These are phyloP conservation scores for Talaromyces sp. DNA, from an alignment of 2,329 filamentous ascomycete species.

Conservation along the genomic window DNA sequence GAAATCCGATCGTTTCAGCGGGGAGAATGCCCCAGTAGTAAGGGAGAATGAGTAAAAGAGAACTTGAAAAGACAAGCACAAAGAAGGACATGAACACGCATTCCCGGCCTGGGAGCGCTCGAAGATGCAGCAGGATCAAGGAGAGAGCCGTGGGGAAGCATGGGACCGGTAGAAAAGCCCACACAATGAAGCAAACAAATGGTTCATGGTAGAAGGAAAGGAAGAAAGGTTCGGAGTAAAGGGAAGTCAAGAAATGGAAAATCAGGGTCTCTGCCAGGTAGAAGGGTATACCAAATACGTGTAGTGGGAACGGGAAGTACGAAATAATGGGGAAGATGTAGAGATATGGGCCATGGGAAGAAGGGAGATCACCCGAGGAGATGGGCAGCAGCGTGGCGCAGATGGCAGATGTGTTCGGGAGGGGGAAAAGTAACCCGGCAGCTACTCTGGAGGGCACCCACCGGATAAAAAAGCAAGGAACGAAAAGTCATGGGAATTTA, in stretches of 20 bases:
- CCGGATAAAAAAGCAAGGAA: too few relatives aligned
- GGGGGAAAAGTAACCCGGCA: constrained; percentile 9
- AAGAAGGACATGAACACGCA: background rate
- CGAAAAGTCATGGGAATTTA: background rate
- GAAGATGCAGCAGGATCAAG: background rate
- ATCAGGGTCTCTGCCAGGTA: background rate
- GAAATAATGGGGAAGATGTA: constrained; percentile 3
- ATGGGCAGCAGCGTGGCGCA: constrained; percentile 15
- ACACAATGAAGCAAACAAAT: too few relatives aligned
- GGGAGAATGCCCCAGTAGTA: background rate
- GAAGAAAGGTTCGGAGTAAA: background rate
- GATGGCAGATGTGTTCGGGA: constrained; percentile 12
- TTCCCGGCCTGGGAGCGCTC: background rate
- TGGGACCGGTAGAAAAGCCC: too few relatives aligned
- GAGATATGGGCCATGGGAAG: constrained; percentile 14
- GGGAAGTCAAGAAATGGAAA: background rate
- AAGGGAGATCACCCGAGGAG: constrained; percentile 20
- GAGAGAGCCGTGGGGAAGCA: background rate
- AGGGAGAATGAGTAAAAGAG: background rate
- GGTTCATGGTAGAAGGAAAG: too few relatives aligned
- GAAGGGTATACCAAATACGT: constrained; percentile 1
- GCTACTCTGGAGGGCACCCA: too few relatives aligned
- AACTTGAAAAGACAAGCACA: background rate
- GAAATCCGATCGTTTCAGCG: background rate
- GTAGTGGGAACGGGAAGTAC: constrained; percentile 9